phyloP scores from a whole-genome alignment of 2,329 filamentous ascomycete species.

The Colletotrichum tofieldiae region DNA sequence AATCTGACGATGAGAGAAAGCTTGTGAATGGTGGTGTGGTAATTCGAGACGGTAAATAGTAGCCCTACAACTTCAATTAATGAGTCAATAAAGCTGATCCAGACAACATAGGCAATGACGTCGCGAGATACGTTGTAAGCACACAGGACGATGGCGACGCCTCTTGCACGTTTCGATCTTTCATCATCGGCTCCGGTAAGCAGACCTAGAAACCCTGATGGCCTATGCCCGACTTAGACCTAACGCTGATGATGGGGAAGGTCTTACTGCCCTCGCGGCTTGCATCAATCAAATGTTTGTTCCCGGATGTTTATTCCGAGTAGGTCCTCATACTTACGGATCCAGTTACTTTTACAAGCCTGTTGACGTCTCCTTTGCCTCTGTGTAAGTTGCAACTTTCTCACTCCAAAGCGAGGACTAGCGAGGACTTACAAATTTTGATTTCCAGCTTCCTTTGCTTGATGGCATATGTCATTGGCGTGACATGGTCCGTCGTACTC shows the following conservation, averaged over 20 bases:
- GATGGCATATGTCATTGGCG: constrained; percentile 41
- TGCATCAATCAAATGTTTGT: constrained; percentile 40
- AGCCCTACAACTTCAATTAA: neutral
- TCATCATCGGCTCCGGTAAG: constrained; percentile 39
- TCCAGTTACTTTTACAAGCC: constrained; percentile 42
- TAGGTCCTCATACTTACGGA: neutral
- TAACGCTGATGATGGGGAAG: neutral
- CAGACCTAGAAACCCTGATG: accelerated
- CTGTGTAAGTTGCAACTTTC: neutral
- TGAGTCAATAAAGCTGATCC: neutral
- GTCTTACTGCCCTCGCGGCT: constrained; percentile 36
- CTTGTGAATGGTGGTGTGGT: constrained; percentile 26
- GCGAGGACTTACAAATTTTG: neutral
- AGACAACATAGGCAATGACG: constrained; percentile 22
- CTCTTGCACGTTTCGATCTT: constrained; percentile 31
- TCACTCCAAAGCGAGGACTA: accelerated
- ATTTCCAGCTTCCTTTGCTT: constrained; percentile 21
- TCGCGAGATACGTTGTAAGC: constrained; percentile 36
- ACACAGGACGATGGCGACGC: constrained; percentile 35
- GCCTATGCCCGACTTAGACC: neutral
- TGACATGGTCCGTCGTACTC: constrained; percentile 37
- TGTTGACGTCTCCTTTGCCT: constrained; percentile 37
- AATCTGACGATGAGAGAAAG: constrained; percentile 19
- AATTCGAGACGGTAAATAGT: constrained; percentile 13
- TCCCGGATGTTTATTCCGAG: neutral